Base-by-base conservation (phyloP, 1,139 yeast genomes). In the Taiozyma onychis region DNA sequence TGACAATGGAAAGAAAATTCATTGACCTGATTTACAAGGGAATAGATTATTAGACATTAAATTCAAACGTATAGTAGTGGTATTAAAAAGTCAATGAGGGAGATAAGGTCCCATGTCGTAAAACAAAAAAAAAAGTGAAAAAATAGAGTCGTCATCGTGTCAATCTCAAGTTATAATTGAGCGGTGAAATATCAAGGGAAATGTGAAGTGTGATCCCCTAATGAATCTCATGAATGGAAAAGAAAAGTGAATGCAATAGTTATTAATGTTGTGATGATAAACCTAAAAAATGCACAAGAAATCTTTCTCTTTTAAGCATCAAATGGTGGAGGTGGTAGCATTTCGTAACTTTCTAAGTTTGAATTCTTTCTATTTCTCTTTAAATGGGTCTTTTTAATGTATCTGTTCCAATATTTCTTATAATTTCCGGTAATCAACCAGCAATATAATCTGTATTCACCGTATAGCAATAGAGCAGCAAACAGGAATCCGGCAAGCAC, bases 401-500 rank as follows among this genome's bases (percentile, higher is more conserved):
- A 48, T 45, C 48, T 57, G 41, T 51, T 48, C 56, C 56, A 60
- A 18, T 47, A 43, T 27, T 26, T 51, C 48, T 57, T 59, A 44
- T 57, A 58, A 14, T 54, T 39, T 2, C 64, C 64, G 32, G 51
- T 54, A 42, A 59, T 46, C 45, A 70, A 54, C 72, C 72, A 77
- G 47, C 73, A 65, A 64, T 82, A 83, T 47, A 85, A 69, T 58
- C 78, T 71, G 68, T 81, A 87, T 68, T 88, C 96, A 39, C 78
- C 62, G 56, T 73, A 79, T 50, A 88, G 74, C 14, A 88, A 62
- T 3, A 74, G 51, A 27, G 77, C 75, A 1, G 84, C 91, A 43
- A 85, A 64, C 21, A 77, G 55, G 56, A 85, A 82, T 1, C 95
- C 95, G 11, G 78, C 80, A 44, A 85, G 65, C 1, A 88, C 86